Evolutionary conservation across 2,329 filamentous ascomycete species (phyloP), one percentile per base, ranked within the genome.

Genomic region (Ceratocystis colombiana): DNA sequence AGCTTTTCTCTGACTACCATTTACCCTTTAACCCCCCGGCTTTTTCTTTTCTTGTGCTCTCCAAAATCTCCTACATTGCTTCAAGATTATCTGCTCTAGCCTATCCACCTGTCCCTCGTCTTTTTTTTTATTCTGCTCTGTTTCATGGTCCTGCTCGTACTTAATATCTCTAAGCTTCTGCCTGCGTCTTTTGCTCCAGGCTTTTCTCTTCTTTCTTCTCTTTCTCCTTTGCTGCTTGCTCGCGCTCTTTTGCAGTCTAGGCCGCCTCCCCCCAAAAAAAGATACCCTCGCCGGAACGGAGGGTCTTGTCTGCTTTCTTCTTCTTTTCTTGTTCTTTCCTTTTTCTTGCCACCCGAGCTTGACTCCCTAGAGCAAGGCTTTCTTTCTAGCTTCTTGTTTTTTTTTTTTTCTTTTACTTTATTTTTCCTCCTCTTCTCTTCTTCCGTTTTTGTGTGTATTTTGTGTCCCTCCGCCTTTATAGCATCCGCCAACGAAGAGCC

Each of bases 351-450:
- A 28, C 8, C 10, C n/a, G 41, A 65, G 44, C n/a, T 28, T 20
- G 55, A 41, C 37, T 33, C 41, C 17, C 8, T 20, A 41, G 28
- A 28, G 61, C 37, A 57, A 62, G 45, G 45, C 44, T 61, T 53
- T 63, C 25, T 22, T 62, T 65, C 45, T 44, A 67, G 25, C 45
- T 53, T 68, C 22, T 68, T 61, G 20, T 62, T 66, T n/a, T 46
- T 46, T 66, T 66, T 62, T 45, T 33, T 22, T 37, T 44, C 25
- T 53, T 57, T 45, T 53, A 33, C 50, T 53, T 62, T 55, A 5
- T 62, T 44, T 41, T 33, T n/a, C 25, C 10, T 15, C 15, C 33
- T 37, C 33, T 37, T 37, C 33, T 37, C 33, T 41, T 41, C 37
- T 41, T 41, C 10, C 37, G 37, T 41, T 41, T 41, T 41, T 41